Conservation (phyloP, 2,329 filamentous ascomycete species). For the Cladosporium sp. region DNA sequence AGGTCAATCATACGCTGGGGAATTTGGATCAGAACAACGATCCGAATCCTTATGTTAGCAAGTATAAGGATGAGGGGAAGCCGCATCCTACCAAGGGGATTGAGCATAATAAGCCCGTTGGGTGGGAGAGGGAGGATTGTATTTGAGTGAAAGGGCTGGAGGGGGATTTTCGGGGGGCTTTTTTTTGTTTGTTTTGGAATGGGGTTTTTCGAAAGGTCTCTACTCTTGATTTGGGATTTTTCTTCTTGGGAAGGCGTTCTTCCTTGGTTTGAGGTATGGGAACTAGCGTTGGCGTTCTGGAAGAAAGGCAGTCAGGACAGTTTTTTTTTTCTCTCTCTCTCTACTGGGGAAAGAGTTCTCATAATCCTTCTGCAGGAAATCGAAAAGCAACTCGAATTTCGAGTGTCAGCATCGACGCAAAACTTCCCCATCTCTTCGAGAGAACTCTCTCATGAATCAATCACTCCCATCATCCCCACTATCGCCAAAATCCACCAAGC, state of each 20-base stretch:
- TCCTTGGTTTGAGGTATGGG: too few relatives aligned
- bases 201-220: neutral
- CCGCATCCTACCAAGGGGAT: slow-evolving; percentile 68
- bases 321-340: too few relatives aligned
- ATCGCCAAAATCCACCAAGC: slow-evolving; percentile 34
- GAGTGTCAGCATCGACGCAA: too few relatives aligned
- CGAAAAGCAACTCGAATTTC: too few relatives aligned
- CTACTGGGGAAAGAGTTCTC: too few relatives aligned
- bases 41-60: slow-evolving; percentile 85
- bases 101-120: slow-evolving; percentile 59
- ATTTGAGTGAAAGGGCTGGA: slow-evolving; percentile 1
- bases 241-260: too few relatives aligned
- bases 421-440: too few relatives aligned
- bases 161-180: too few relatives aligned
- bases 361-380: too few relatives aligned
- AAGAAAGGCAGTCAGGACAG: too few relatives aligned
- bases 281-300: too few relatives aligned
- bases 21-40: slow-evolving; percentile 82
- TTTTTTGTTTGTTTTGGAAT: too few relatives aligned
- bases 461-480: slow-evolving; percentile 30
- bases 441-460: slow-evolving; percentile 13
- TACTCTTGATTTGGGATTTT: neutral
- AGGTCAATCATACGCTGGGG: slow-evolving; percentile 91
- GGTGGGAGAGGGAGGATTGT: slow-evolving; percentile 74
- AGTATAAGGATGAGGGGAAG: slow-evolving; percentile 65